Conservation (phyloP, 2,329 filamentous ascomycete species). For the Pseudogymnoascus sp. region DNA sequence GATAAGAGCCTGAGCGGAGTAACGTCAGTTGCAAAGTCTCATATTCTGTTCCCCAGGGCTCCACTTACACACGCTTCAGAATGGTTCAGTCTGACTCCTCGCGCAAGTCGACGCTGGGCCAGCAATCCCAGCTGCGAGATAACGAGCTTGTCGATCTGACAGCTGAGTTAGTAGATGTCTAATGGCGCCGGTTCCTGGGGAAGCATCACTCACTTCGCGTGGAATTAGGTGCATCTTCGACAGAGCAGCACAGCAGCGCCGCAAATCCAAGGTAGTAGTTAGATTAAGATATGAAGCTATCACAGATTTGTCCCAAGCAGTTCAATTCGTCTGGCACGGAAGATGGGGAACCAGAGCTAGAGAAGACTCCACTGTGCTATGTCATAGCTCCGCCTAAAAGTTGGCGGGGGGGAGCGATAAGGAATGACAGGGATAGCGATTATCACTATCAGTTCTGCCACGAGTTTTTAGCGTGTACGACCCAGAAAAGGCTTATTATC, state of each 20-base stretch:
- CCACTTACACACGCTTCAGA: conserved; percentile 67
- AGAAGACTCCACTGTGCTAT: background rate
- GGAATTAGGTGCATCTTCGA: conserved; percentile 40
- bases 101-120: conserved; percentile 78
- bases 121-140: conserved; percentile 83
- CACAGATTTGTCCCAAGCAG: background rate
- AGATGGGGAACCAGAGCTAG: background rate
- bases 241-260: background rate
- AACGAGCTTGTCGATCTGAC: conserved; percentile 87
- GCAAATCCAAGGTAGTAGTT: background rate
- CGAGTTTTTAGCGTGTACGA: background rate
- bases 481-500: background rate
- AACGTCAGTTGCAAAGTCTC: background rate
- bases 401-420: background rate
- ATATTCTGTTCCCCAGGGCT: background rate
- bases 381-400: conserved; percentile 4
- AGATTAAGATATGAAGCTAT: background rate
- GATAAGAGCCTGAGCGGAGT: conserved; percentile 57
- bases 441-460: background rate
- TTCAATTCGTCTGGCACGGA: background rate
- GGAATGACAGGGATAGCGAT: conserved; percentile 1
- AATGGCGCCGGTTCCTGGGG: background rate
- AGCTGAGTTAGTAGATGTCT: background rate
- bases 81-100: conserved; percentile 85
- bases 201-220: conserved; percentile 35